Conservation (phyloP, 1,284 basidiomycete species). For the Cutaneotrichosporon mucoides region DNA sequence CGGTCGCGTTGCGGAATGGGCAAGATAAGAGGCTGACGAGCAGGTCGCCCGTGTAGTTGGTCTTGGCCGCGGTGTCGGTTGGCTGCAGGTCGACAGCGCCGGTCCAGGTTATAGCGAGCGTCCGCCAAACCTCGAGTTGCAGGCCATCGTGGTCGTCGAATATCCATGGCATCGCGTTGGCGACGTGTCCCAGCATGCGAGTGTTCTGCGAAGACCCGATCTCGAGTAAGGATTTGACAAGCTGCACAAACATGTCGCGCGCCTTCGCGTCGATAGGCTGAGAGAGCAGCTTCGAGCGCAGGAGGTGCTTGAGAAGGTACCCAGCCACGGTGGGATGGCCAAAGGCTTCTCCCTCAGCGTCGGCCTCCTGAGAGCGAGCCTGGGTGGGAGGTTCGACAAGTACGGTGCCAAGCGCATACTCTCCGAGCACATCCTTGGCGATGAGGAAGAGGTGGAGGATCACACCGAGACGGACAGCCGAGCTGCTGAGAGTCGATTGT, state of each 20-base stretch:
- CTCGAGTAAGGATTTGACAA: conserved; percentile 24
- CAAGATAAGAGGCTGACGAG: conserved; percentile 39
- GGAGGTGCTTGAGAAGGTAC: conserved; percentile 28
- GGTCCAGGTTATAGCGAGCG: conserved; percentile 31
- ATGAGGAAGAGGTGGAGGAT: conserved; percentile 24
- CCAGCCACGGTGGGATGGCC: conserved; percentile 24
- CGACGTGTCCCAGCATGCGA: conserved; percentile 38
- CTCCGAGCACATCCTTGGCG: conserved; percentile 23
- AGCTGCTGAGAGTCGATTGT: conserved; percentile 13
- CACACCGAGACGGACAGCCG: conserved; percentile 22
- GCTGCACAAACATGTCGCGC: conserved; percentile 12
- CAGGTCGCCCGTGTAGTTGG: conserved; percentile 41
- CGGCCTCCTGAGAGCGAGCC: neutral
- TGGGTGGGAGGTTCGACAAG: conserved; percentile 6
- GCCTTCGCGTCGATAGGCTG: conserved; percentile 12
- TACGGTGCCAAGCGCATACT: conserved; percentile 13
- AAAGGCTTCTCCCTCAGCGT: conserved; percentile 15
- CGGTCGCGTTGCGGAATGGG: conserved; percentile 32
- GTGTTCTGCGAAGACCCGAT: conserved; percentile 23
- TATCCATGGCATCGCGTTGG: conserved; percentile 38
- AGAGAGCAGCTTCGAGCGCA: conserved; percentile 23
- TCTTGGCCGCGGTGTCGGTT: conserved; percentile 17
- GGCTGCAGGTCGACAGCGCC: conserved; percentile 29
- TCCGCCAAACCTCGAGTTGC: conserved; percentile 40
- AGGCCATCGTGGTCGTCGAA: conserved; percentile 31